phyloP scores from a whole-genome alignment of 768 basidiomycete genomes.

The Arthromyces matolae region DNA sequence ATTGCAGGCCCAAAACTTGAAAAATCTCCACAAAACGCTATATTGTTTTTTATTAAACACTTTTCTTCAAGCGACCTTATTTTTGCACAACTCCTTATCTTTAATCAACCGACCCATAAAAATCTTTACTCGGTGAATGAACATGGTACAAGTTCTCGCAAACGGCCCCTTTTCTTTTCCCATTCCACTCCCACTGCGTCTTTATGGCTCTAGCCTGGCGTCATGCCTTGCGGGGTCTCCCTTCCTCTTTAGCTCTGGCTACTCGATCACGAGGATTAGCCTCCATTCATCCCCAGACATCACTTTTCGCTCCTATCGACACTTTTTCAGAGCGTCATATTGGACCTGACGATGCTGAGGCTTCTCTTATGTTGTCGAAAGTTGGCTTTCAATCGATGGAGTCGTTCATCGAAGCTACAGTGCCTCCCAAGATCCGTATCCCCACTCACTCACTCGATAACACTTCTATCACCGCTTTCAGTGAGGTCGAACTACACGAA shows the following conservation, averaged over 20 bases:
- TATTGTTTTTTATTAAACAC: neutral
- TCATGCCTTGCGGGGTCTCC: slow-evolving; percentile 21
- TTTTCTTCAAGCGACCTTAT: neutral
- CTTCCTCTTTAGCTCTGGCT: slow-evolving; percentile 9
- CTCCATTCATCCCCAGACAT: slow-evolving; percentile 53
- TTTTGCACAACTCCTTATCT: slow-evolving; percentile 12
- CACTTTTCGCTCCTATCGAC: slow-evolving; percentile 83
- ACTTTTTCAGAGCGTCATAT: slow-evolving; percentile 89
- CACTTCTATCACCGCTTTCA: slow-evolving; percentile 66
- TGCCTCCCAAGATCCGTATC: slow-evolving; percentile 80
- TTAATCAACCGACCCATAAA: slow-evolving; percentile 8
- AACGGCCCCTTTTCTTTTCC: slow-evolving; percentile 18
- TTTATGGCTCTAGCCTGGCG: slow-evolving; percentile 32
- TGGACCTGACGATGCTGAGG: slow-evolving; percentile 84
- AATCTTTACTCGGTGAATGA: slow-evolving; percentile 54
- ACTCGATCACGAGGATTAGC: slow-evolving; percentile 37
- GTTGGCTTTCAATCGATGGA: slow-evolving; percentile 89
- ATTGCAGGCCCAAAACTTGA: slow-evolving; percentile 7
- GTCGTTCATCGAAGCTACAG: slow-evolving; percentile 76
- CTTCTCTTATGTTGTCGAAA: slow-evolving; percentile 73
- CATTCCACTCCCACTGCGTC: slow-evolving; percentile 23
- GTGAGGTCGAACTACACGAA: slow-evolving; percentile 79
- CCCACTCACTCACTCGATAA: slow-evolving; percentile 57
- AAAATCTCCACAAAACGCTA: neutral
- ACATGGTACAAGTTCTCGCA: slow-evolving; percentile 39